Evolutionary conservation across 768 basidiomycete genomes (phyloP).

Genomic region (Lepiota subincarnata): DNA sequence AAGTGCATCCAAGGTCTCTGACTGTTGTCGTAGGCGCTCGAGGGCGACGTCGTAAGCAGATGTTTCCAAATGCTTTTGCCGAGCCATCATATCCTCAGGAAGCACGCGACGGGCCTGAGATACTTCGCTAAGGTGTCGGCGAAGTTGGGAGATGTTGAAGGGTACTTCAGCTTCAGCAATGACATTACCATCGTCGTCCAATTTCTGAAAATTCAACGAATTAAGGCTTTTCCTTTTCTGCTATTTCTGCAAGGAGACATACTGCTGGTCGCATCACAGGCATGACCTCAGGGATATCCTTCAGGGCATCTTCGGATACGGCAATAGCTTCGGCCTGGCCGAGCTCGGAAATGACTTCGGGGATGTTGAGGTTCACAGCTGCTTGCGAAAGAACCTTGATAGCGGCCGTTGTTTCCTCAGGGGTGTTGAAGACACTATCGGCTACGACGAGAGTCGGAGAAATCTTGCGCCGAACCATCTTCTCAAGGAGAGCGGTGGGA

Average conservation of each 20-base stretch:
- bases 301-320: conserved; percentile 36
- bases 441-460: conserved; percentile 49
- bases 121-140: conserved; percentile 64
- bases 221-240: not conserved
- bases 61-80: conserved; percentile 80
- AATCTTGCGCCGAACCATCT: conserved; percentile 46
- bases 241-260: conserved; percentile 23
- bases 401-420: conserved; percentile 51
- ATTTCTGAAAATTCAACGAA: conserved; percentile 16
- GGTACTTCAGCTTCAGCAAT: conserved; percentile 44
- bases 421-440: conserved; percentile 49
- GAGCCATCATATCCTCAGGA: conserved; percentile 60
- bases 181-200: conserved; percentile 17
- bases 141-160: conserved; percentile 71
- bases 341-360: conserved; percentile 9
- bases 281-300: conserved; percentile 52
- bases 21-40: conserved; percentile 62
- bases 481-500: conserved; percentile 36
- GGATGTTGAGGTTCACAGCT: conserved; percentile 27
- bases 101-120: conserved; percentile 59
- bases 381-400: conserved; percentile 55
- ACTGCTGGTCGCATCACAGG: conserved; percentile 51
- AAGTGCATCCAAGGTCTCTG: conserved; percentile 51
- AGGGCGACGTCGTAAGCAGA: conserved; percentile 83
- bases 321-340: conserved; percentile 43